These are phyloP conservation scores for Saccharomycopsis hybrid DNA, from an alignment of 1,139 yeast genomes.

Conservation along the genomic window DNA sequence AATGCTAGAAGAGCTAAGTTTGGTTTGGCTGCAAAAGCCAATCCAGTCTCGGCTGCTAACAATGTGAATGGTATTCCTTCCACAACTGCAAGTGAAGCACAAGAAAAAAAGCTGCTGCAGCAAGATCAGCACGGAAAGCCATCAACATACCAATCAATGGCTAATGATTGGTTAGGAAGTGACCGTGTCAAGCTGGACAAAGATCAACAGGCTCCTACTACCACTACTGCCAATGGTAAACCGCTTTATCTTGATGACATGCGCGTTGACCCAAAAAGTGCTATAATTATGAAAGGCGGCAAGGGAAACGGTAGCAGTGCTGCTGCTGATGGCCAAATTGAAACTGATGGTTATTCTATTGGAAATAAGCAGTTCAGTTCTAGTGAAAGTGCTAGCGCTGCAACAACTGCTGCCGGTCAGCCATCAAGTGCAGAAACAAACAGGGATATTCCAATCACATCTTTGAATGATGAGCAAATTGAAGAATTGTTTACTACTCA, in stretches of 20 bases:
- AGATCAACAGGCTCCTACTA: background rate
- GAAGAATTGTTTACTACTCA: slow-evolving; percentile 38
- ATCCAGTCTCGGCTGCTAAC: background rate
- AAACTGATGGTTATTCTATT: background rate
- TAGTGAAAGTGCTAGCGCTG: background rate
- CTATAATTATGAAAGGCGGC: background rate
- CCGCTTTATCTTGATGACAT: background rate
- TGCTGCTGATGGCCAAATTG: background rate
- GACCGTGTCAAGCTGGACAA: too few relatives aligned
- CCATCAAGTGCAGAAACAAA: slow-evolving; percentile 1
- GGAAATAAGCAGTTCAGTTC: background rate
- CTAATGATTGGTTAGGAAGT: too few relatives aligned
- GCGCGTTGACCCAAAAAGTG: background rate
- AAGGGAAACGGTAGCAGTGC: background rate
- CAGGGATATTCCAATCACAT: slow-evolving; percentile 37
- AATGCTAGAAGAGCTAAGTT: too few relatives aligned
- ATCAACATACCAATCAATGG: background rate
- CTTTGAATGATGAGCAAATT: slow-evolving; percentile 42
- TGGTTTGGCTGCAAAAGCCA: too few relatives aligned
- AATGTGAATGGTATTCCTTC: too few relatives aligned
- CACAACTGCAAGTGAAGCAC: too few relatives aligned
- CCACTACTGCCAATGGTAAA: background rate
- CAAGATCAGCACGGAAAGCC: background rate
- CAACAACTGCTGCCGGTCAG: background rate
- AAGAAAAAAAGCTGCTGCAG: too few relatives aligned